These are phyloP conservation scores for Gigaspora rosea DNA, from an alignment of 192 early-diverging fungal species.

Conservation along the genomic window DNA sequence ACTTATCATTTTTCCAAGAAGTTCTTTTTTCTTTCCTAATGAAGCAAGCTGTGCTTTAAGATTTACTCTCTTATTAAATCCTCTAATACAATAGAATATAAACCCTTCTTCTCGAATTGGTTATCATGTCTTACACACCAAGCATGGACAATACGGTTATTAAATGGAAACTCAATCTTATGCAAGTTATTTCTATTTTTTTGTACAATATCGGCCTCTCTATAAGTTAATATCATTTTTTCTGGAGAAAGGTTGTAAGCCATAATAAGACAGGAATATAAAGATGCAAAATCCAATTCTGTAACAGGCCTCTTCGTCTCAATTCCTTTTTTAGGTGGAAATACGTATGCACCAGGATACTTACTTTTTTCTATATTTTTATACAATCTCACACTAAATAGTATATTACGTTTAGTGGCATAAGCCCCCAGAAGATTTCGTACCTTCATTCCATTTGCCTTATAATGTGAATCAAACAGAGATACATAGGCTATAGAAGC, in stretches of 20 bases:
- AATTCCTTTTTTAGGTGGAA: neutral
- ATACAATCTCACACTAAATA: neutral
- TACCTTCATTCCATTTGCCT: neutral
- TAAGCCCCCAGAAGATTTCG: constrained; percentile 4
- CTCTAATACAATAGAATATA: constrained; percentile 5
- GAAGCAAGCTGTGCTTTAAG: neutral
- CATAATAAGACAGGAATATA: constrained; percentile 24
- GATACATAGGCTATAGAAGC: neutral
- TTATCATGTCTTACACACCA: constrained; percentile 8
- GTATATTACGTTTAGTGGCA: neutral
- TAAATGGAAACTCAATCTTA: constrained; percentile 2
- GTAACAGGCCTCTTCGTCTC: neutral
- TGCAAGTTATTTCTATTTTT: too few species aligned
- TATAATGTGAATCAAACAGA: constrained; percentile 11
- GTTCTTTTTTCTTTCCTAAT: too few species aligned
- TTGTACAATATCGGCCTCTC: neutral
- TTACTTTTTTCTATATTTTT: neutral
- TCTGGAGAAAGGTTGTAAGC: constrained; percentile 12
- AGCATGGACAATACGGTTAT: neutral
- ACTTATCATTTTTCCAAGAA: too few species aligned
- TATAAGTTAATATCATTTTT: constrained; percentile 15
- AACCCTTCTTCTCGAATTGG: neutral
- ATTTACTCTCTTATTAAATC: neutral
- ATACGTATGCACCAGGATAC: constrained; percentile 1
- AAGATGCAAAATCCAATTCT: constrained; percentile 12